These are phyloP conservation scores for Gossypium schwendimanii DNA, from an alignment of 441 rosid genomes.

Conservation along the genomic window DNA sequence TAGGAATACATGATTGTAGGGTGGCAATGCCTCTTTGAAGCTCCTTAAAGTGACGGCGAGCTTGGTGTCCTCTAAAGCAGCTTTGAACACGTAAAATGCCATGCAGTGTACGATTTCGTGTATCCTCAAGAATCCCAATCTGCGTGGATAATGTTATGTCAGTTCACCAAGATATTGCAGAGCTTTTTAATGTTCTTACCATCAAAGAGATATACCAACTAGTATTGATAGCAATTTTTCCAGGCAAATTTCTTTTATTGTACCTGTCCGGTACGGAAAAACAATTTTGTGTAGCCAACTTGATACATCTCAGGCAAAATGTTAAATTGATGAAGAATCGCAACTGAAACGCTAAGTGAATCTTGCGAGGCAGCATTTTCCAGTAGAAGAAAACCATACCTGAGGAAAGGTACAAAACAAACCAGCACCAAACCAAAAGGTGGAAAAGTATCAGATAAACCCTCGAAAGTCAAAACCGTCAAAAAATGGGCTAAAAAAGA, in stretches of 20 bases:
- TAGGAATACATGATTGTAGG: conserved; percentile 74
- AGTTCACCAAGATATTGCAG: not conserved
- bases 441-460: not conserved
- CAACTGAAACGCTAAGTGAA: conserved; percentile 92
- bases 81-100: conserved; percentile 93
- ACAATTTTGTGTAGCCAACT: conserved; percentile 95
- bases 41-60: conserved; percentile 55
- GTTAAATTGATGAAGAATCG: conserved; percentile 94
- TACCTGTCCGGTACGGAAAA: conserved; percentile 97
- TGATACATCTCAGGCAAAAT: conserved; percentile 99
- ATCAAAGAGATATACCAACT: not conserved
- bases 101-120: conserved; percentile 89
- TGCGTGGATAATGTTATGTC: conserved; percentile 25
- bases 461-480: not conserved
- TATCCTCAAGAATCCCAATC: conserved; percentile 98
- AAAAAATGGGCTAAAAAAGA: not conserved
- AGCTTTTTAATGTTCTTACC: not conserved
- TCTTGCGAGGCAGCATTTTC: conserved; percentile 73
- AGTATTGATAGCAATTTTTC: not conserved
- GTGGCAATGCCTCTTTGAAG: conserved; percentile 54
- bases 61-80: conserved; percentile 89
- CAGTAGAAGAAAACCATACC: conserved; percentile 95
- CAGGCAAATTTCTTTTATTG: conserved; percentile 3
- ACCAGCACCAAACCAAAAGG: not conserved
- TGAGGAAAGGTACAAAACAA: conserved; percentile 27